A percentile compares a stretch with the other conserved stretches of the same genome.
Conservation (phyloP, 352 stramenopile genomes). For the Phytophthora fragariaefolia region DNA sequence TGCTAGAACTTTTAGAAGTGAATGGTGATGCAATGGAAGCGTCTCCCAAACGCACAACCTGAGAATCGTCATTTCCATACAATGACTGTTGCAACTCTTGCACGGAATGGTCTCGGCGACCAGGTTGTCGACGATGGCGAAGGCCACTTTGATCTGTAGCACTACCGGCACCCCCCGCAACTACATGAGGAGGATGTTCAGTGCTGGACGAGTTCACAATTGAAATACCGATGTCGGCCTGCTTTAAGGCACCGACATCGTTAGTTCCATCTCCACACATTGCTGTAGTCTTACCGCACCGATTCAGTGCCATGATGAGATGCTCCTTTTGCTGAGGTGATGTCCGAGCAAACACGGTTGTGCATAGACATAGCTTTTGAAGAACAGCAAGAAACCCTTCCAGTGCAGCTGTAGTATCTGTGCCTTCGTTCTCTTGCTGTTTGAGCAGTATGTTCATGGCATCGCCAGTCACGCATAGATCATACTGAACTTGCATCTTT, state of each 20-base stretch:
- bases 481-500: conserved; percentile 75
- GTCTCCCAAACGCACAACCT: conserved; percentile 98
- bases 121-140: conserved; percentile 69
- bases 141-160: conserved; percentile 43
- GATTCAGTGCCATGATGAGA: conserved; percentile 95
- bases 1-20: conserved; percentile 94
- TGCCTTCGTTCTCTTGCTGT: conserved; percentile 32
- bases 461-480: conserved; percentile 87
- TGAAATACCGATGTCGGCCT: conserved; percentile 89
- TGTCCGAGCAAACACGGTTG: conserved; percentile 96
- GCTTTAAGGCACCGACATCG: conserved; percentile 97
- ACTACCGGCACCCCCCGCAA: conserved; percentile 55
- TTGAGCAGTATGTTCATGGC: conserved; percentile 53
- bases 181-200: conserved; percentile 52
- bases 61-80: conserved; percentile 85
- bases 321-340: conserved; percentile 97
- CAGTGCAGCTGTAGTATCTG: conserved; percentile 39
- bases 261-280: conserved; percentile 99
- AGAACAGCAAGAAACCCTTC: conserved; percentile 74
- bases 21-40: conserved; percentile 99
- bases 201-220: conserved; percentile 81
- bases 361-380: conserved; percentile 74
- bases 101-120: conserved; percentile 50
- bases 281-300: conserved; percentile 90
- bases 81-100: conserved; percentile 75